phyloP scores from a whole-genome alignment of 2,329 filamentous ascomycete species.

The Colletotrichum liaoningense region DNA sequence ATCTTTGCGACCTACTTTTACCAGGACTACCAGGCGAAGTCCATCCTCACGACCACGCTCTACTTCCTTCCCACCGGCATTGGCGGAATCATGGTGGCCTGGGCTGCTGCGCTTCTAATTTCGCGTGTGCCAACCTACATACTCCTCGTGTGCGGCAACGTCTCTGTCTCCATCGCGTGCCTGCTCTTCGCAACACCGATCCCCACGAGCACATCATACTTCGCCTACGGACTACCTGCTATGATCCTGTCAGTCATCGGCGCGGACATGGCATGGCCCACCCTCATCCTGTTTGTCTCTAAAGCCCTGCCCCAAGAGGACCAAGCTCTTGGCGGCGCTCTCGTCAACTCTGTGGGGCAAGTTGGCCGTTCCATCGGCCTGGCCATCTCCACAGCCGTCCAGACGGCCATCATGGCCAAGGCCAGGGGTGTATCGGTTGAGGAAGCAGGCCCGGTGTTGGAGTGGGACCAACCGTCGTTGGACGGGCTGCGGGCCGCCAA shows the following conservation, averaged over 20 bases:
- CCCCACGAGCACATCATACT: conserved; percentile 70
- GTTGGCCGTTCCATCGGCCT: conserved; percentile 74
- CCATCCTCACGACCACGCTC: conserved; percentile 73
- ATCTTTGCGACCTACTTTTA: conserved; percentile 78
- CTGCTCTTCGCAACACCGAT: conserved; percentile 75
- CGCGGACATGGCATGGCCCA: conserved; percentile 75
- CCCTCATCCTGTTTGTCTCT: conserved; percentile 74
- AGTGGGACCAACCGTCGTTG: conserved; percentile 60
- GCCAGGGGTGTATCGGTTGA: conserved; percentile 57
- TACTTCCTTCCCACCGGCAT: conserved; percentile 76
- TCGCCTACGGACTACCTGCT: conserved; percentile 73
- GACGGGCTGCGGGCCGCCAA: conserved; percentile 60
- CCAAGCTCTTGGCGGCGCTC: conserved; percentile 74
- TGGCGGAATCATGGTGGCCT: conserved; percentile 66
- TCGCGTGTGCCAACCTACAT: conserved; percentile 67
- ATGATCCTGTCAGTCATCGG: conserved; percentile 75
- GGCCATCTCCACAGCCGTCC: conserved; percentile 73
- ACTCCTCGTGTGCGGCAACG: conserved; percentile 68
- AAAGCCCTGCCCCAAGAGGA: conserved; percentile 71
- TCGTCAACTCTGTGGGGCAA: conserved; percentile 75
- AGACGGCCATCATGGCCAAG: conserved; percentile 69
- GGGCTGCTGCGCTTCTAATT: conserved; percentile 67
- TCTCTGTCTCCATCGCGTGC: conserved; percentile 64
- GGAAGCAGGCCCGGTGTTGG: conserved; percentile 52
- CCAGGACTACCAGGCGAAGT: conserved; percentile 73